Evolutionary conservation across 2,329 filamentous ascomycete genomes (phyloP), one percentile per base, ranked within the genome.

Genomic region (Xylaria sp.): DNA sequence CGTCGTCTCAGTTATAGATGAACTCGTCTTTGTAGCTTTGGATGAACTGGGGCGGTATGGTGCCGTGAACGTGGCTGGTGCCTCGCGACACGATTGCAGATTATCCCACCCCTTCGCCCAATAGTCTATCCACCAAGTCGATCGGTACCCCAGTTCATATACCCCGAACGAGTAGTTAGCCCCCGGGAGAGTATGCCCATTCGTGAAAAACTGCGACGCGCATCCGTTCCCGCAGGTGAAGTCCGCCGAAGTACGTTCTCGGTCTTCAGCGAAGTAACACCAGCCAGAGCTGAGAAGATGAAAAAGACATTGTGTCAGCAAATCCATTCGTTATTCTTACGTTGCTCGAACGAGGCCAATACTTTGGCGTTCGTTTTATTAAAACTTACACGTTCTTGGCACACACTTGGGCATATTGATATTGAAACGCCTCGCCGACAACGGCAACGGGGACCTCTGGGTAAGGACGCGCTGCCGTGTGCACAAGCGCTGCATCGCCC

Each of bases 221-320:
- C 71, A 74, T 41, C 63, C 57, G 49, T 74, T 68, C 40, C 43
- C 56, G 48, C 72, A 75, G 37, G 66, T 60, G 55, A 73, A 72
- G 31, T 63, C 65, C 19, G 60, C n/a, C 41, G 21, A 25, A 43
- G 57, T 64, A 67, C 67, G 70, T 38, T 56, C 54, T 4, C 13
- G 2, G 31, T 43, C 56, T 13, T n/a, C 8, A 1, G 31, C 40
- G 62, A 71, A 62, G 60, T 58, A 67, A 53, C 71, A 73, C 62
- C 68, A 72, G 40, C 67, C 61, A 38, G 69, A 65, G 23, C 71
- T 72, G 46, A 33, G 40, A 5, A 13, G 35, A n/a, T 1, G 10
- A 15, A n/a, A 51, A 27, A 25, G n/a, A 35, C 27, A 11, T 23
- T 31, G n/a, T 11, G 38, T 54, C 19, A 54, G 51, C 38, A 40